Evolutionary conservation across 2,329 filamentous ascomycete species (phyloP).

Genomic region (Hypoxylon sp.): DNA sequence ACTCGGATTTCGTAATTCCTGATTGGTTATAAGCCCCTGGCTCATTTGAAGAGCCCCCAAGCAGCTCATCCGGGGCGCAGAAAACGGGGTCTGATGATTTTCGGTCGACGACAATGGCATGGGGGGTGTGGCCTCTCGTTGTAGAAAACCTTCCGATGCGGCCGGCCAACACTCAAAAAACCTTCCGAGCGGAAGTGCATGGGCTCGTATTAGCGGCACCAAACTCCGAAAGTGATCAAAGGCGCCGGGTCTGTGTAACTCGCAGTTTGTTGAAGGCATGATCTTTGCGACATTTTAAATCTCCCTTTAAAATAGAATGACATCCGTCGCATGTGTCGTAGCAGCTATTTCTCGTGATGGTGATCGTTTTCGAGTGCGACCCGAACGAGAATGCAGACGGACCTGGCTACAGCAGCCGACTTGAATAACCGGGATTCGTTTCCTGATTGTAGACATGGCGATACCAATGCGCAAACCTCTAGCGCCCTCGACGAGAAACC

Average conservation of each 20-base stretch:
- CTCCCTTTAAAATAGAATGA: conserved; percentile 20
- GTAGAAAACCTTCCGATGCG: conserved; percentile 35
- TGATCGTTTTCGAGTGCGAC: conserved; percentile 9
- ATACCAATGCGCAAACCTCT: background rate
- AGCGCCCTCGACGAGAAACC: background rate
- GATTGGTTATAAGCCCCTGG: conserved; percentile 12
- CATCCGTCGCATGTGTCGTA: background rate
- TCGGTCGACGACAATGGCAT: conserved; percentile 12
- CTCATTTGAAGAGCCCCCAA: conserved; percentile 6
- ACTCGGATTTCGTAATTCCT: background rate
- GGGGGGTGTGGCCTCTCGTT: background rate
- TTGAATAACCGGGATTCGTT: conserved; percentile 4
- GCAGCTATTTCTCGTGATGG: background rate
- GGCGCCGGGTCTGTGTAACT: conserved; percentile 2
- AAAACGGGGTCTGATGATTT: conserved; percentile 16
- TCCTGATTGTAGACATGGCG: background rate
- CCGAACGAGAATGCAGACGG: conserved; percentile 24
- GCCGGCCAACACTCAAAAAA: conserved; percentile 14
- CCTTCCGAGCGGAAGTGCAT: conserved; percentile 34
- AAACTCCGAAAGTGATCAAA: conserved; percentile 15
- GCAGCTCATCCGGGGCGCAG: background rate
- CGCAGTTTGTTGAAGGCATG: background rate
- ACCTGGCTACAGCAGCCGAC: background rate
- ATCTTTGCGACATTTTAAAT: conserved; percentile 6
- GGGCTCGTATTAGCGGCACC: conserved; percentile 21